These are phyloP conservation scores for Cladosporium velox DNA, from an alignment of 2,329 filamentous ascomycete genomes.

Conservation along the genomic window DNA sequence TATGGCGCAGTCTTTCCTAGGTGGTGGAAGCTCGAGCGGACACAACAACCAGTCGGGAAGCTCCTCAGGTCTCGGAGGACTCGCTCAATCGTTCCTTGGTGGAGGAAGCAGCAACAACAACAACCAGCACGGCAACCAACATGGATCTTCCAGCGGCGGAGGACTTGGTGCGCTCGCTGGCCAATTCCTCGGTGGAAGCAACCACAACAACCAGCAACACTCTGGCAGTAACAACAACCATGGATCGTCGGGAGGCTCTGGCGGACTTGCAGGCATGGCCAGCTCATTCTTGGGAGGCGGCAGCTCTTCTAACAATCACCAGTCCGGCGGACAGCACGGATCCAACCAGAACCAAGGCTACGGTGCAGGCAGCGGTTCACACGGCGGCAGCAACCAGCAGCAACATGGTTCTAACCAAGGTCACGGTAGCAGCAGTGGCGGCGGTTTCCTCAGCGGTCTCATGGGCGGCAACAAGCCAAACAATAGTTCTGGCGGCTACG, in stretches of 20 bases:
- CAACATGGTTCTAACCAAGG: constrained; percentile 18
- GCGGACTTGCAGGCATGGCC: constrained; percentile 29
- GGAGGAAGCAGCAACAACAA: constrained; percentile 31
- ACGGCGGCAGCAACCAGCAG: constrained; percentile 12
- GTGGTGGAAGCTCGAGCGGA: constrained; percentile 32
- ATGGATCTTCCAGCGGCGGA: constrained; percentile 19
- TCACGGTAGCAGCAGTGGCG: constrained; percentile 21
- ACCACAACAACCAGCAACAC: constrained; percentile 26
- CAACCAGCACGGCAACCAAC: constrained; percentile 14
- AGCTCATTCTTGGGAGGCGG: constrained; percentile 32
- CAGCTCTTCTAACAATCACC: constrained; percentile 22
- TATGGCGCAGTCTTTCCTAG: constrained; percentile 27
- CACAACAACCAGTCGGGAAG: constrained; percentile 25
- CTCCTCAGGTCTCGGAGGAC: constrained; percentile 26
- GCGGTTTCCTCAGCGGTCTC: constrained; percentile 25
- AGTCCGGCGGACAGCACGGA: constrained; percentile 11
- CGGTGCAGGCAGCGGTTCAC: constrained; percentile 30
- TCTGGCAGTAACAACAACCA: constrained; percentile 13
- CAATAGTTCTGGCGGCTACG: constrained; percentile 30
- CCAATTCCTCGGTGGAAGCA: constrained; percentile 35
- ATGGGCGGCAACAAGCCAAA: constrained; percentile 25
- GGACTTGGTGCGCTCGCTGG: constrained; percentile 22
- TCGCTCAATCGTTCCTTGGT: constrained; percentile 28
- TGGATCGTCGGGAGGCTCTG: constrained; percentile 8
- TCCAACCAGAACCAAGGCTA: constrained; percentile 22